These are phyloP conservation scores for Sugiyamaella floridensis DNA, from an alignment of 805 yeast species.

Conservation along the genomic window DNA sequence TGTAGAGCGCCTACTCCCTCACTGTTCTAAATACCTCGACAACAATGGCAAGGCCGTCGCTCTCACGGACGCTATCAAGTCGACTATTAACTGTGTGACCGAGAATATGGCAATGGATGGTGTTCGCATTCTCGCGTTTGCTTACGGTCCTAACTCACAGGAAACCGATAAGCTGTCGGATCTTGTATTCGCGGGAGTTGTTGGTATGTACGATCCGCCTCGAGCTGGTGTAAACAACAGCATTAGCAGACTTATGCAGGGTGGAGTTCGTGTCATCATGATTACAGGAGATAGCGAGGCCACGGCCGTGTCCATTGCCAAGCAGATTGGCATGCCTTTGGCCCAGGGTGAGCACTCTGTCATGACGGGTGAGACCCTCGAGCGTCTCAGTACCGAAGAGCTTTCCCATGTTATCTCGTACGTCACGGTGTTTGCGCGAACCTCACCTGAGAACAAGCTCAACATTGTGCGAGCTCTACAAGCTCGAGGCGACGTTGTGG, in stretches of 20 bases:
- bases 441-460: slow-evolving; percentile 91
- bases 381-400: slow-evolving; percentile 61
- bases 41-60: slow-evolving; percentile 54
- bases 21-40: slow-evolving; percentile 54
- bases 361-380: slow-evolving; percentile 79
- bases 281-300: slow-evolving; percentile 92
- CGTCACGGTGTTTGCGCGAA: slow-evolving; percentile 88
- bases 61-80: slow-evolving; percentile 43
- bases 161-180: slow-evolving; percentile 36
- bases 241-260: slow-evolving; percentile 67
- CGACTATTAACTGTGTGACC: slow-evolving; percentile 47
- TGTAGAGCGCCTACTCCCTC: slow-evolving; percentile 58
- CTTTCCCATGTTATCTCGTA: slow-evolving; percentile 69
- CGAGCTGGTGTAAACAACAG: slow-evolving; percentile 77
- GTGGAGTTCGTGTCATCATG: slow-evolving; percentile 98
- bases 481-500: slow-evolving; percentile 45
- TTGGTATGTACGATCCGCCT: slow-evolving; percentile 98
- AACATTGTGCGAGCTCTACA: slow-evolving; percentile 78
- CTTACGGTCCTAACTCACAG: slow-evolving; percentile 40
- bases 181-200: slow-evolving; percentile 72
- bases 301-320: slow-evolving; percentile 80
- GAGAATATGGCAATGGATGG: slow-evolving; percentile 71
- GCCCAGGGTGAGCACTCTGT: slow-evolving; percentile 58
- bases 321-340: slow-evolving; percentile 78
- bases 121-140: slow-evolving; percentile 77